Conservation (phyloP, 1,284 basidiomycete genomes). For the Trametes versicolor region DNA sequence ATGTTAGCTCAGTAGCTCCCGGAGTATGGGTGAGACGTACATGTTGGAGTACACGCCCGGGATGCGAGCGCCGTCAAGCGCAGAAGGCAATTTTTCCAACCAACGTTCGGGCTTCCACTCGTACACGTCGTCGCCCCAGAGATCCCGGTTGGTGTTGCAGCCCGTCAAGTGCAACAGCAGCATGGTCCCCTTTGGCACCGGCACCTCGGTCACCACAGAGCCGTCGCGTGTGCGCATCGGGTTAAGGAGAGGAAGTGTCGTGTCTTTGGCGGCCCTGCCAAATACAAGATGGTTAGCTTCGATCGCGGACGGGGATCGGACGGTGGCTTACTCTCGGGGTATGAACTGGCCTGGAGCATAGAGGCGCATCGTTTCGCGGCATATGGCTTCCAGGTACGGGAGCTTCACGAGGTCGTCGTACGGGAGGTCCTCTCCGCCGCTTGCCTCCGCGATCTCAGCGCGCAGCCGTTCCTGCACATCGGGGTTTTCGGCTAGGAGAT, state of each 20-base stretch:
- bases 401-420: constrained; percentile 42
- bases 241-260: background rate
- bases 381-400: constrained; percentile 45
- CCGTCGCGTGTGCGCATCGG: constrained; percentile 18
- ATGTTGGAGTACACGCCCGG: constrained; percentile 34
- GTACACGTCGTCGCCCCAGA: constrained; percentile 33
- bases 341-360: constrained; percentile 14
- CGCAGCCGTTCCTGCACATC: constrained; percentile 33
- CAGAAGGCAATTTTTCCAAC: constrained; percentile 16
- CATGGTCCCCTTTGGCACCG: constrained; percentile 25
- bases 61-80: constrained; percentile 22
- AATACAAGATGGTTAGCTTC: background rate
- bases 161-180: constrained; percentile 20
- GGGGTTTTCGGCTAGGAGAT: constrained; percentile 35
- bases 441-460: constrained; percentile 37
- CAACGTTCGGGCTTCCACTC: constrained; percentile 38
- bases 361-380: constrained; percentile 43
- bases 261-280: constrained; percentile 1
- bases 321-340: background rate
- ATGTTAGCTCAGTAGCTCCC: background rate
- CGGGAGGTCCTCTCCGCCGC: constrained; percentile 32
- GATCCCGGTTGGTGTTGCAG: constrained; percentile 25
- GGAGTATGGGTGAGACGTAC: constrained; percentile 13
- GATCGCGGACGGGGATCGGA: background rate
- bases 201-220: constrained; percentile 21